These are phyloP conservation scores for Tricholoma sp. DNA, from an alignment of 768 basidiomycete genomes.

Conservation along the genomic window DNA sequence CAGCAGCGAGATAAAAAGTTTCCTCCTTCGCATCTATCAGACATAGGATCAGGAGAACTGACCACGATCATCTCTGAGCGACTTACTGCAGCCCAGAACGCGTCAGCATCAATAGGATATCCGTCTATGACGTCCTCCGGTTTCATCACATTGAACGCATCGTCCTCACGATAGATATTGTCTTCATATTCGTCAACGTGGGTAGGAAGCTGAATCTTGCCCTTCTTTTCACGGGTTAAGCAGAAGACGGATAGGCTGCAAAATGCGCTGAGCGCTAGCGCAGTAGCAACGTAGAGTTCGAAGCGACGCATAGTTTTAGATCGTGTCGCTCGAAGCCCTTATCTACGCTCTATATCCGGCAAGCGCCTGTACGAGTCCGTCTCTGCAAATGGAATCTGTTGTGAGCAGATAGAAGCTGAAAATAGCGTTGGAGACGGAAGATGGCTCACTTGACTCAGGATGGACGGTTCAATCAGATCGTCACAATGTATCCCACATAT, in stretches of 20 bases:
- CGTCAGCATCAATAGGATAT: conserved; percentile 53
- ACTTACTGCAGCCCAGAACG: conserved; percentile 56
- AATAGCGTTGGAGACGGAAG: no score
- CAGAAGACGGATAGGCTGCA: conserved; percentile 1
- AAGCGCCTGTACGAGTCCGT: no score
- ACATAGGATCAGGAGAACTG: not conserved
- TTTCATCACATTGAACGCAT: conserved; percentile 67
- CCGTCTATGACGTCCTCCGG: conserved; percentile 68
- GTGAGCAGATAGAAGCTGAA: no score
- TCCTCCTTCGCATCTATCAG: conserved; percentile 55
- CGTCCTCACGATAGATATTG: conserved; percentile 20
- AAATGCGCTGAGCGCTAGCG: not conserved
- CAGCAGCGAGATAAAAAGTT: conserved; percentile 43
- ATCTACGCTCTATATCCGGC: no score
- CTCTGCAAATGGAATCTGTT: no score
- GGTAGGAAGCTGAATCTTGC: conserved; percentile 2
- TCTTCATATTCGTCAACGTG: not conserved
- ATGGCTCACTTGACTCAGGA: no score
- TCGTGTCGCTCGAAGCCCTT: not conserved
- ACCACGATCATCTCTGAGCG: not conserved
- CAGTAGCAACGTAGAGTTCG: not conserved
- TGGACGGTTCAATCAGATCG: no score
- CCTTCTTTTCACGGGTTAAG: not conserved
- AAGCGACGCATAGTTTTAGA: not conserved
- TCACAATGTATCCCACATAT: no score